Evolutionary conservation across 306 rosid genomes (phyloP), one percentile per base, ranked within the genome.

Genomic region (Castanea mollissima): DNA sequence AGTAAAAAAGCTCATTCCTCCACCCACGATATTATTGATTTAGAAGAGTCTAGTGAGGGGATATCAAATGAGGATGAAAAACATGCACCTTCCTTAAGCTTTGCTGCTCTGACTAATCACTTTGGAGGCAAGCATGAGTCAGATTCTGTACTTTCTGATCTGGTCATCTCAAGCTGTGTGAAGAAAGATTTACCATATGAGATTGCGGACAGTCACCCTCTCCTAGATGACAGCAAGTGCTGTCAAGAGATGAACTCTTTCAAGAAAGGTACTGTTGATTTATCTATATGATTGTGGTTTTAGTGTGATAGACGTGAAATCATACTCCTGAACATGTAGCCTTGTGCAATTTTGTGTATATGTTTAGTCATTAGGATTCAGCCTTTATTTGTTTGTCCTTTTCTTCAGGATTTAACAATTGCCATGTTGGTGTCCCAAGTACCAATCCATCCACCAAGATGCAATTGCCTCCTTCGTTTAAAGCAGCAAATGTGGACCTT

Each of bases 401-500:
- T 65, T 81, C 15, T 76, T 69, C 85, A 87, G 90, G 79, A 76
- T 59, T 57, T 19, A 55, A 80, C 32, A 74, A 14, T 31, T 68
- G 79, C 71, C 79, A 72, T 62, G 51, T 55, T 67, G 75, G 14
- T 58, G 16, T 72, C 64, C 52, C 73, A 31, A 21, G 38, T 76
- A 21, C 63, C 46, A 73, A 79, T 77, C 77, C 56, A 19, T 73
- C 83, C 59, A 52, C 78, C 78, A 29, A 52, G 78, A 63, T 60
- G 71, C 75, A 73, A 67, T 75, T 59, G 31, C 16, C 79, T 20
- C 29, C 60, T 51, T 54, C 74, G n/a, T 63, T 5, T 82, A 85
- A 81, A 29, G 78, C 73, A 60, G 77, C 80, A 76, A 51, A 74
- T 15, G 32, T 90, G 58, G 91, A 88, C 86, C 91, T 90, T 51